Evolutionary conservation across 163 green algal genomes (phyloP), one percentile per base, ranked within the genome.

Genomic region (Scenedesmus sp.): DNA sequence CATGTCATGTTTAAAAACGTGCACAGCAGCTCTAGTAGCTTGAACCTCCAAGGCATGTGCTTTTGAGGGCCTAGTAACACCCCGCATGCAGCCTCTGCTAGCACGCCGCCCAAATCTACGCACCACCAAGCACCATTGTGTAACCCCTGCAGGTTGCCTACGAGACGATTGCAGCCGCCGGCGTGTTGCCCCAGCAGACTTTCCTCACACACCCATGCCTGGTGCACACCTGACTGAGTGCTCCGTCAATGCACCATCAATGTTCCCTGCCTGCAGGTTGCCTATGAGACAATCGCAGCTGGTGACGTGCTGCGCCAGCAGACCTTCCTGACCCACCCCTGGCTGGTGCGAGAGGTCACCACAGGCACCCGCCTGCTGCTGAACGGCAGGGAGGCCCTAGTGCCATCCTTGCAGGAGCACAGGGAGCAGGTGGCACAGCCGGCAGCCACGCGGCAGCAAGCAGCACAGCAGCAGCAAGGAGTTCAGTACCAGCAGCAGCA

Each of bases 311-410:
- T 54, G 9, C 55, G 62, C 0, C 87, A 91, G 57, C 74, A 86
- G n/a, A 91, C 87, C 15, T 91, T 87, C 23, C 8, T 85, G 5
- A 91, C 87, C 2, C 87, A 91, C 34, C 87, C 87, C 26, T 91
- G 87, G 87, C 0, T 91, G 9, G 87, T 81, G 1, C n/a, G 87
- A 5, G 87, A 91, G 62, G 26, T 79, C 46, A 77, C 20, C 59
- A 91, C 87, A 2, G 52, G 55, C 74, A 91, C 87, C 1, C 87
- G 46, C 10, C 60, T 91, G 52, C 85, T 67, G 7, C 13, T 90
- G 7, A 79, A 91, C 7, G 87, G 87, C 64, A 64, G 46, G 26
- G 85, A 90, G 66, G 64, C 66, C 4, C 83, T 90, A 4, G 4
- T 90, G 4, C 23, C 85, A 3, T 9, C 12, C 54, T 52, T 52